These are phyloP conservation scores for Venturia carpophila DNA, from an alignment of 2,329 filamentous ascomycete genomes.

Conservation along the genomic window DNA sequence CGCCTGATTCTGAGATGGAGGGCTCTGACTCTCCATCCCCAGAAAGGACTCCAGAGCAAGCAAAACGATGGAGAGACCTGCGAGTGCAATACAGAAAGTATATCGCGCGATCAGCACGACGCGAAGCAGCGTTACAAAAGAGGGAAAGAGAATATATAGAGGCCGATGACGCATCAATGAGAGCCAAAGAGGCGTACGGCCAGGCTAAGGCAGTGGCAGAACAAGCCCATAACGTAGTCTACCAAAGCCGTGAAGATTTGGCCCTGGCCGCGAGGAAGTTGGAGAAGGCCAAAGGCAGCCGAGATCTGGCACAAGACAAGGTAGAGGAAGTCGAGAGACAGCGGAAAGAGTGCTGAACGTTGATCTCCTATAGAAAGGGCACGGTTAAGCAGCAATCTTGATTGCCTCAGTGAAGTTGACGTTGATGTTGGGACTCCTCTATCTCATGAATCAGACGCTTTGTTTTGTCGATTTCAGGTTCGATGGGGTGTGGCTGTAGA, in stretches of 20 bases:
- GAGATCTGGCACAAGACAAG: not conserved
- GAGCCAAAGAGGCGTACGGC: not conserved
- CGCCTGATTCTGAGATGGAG: not conserved
- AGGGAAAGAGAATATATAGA: not conserved
- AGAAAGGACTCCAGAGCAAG: not conserved
- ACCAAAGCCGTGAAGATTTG: not conserved
- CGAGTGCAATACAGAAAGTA: not conserved
- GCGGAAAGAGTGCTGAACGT: not conserved
- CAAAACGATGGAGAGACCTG: not conserved
- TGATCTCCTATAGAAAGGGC: not conserved
- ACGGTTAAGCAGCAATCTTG: too few species aligned
- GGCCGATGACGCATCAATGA: not conserved
- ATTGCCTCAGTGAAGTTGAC: too few species aligned
- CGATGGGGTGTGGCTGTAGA: too few species aligned
- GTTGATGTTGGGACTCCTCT: too few species aligned
- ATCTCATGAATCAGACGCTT: too few species aligned
- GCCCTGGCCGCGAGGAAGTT: not conserved
- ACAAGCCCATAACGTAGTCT: not conserved
- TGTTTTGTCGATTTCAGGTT: too few species aligned
- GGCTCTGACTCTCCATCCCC: not conserved
- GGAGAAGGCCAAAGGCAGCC: not conserved
- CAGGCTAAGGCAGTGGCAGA: not conserved
- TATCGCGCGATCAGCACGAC: not conserved
- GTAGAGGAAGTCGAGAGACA: not conserved
- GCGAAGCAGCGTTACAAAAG: not conserved